These are phyloP conservation scores for Pythium utonaiense DNA, from an alignment of 352 stramenopile species.

Conservation along the genomic window DNA sequence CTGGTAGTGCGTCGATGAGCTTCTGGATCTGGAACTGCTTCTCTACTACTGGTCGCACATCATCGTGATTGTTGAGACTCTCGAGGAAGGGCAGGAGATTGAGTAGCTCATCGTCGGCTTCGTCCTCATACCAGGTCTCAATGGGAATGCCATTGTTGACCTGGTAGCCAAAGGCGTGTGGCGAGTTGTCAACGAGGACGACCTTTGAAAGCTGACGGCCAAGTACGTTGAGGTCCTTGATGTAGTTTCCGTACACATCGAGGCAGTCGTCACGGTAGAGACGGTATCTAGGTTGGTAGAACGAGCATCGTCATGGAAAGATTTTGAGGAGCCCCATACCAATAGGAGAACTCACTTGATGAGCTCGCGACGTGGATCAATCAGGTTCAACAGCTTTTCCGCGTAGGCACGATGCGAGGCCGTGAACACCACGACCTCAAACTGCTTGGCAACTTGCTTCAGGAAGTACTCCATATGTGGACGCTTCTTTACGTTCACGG, in stretches of 20 bases:
- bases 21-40: slow-evolving; percentile 91
- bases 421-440: slow-evolving; percentile 99
- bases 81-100: slow-evolving; percentile 95
- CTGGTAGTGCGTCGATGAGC: slow-evolving; percentile 76
- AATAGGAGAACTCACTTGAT: slow-evolving; percentile 64
- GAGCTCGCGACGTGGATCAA: slow-evolving; percentile 91
- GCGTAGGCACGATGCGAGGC: slow-evolving; percentile 95
- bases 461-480: slow-evolving; percentile 96
- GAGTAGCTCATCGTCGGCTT: slow-evolving; percentile 93
- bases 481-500: slow-evolving; percentile 95
- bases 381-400: slow-evolving; percentile 95
- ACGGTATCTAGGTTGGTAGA: slow-evolving; percentile 72
- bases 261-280: slow-evolving; percentile 96
- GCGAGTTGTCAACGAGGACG: slow-evolving; percentile 97
- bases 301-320: not conserved
- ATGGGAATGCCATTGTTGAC: slow-evolving; percentile 31
- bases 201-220: slow-evolving; percentile 89
- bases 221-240: slow-evolving; percentile 98
- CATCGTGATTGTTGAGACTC: slow-evolving; percentile 79
- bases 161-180: slow-evolving; percentile 98
- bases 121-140: slow-evolving; percentile 94
- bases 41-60: slow-evolving; percentile 88
- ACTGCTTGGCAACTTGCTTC: slow-evolving; percentile 86
- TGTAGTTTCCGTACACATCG: slow-evolving; percentile 96
- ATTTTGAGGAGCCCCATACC: no score